These are phyloP conservation scores for Plasmodium coatneyi DNA, from an alignment of 169 alveolate species.

Conservation along the genomic window DNA sequence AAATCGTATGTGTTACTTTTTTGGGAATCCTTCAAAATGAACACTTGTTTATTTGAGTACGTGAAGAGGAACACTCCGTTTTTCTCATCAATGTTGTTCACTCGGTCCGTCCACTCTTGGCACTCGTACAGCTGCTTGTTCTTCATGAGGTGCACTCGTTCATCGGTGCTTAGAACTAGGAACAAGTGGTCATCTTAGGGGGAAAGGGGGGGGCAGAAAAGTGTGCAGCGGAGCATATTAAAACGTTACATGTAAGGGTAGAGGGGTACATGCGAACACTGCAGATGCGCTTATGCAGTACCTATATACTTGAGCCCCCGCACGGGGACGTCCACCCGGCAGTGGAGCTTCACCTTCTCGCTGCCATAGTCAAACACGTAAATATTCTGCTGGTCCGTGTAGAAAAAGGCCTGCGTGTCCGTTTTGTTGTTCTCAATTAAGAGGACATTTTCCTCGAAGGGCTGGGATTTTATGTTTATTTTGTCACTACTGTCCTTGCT, in stretches of 20 bases:
- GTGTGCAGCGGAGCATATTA: not conserved
- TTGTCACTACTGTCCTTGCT: constrained; percentile 14
- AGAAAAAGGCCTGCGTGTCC: constrained; percentile 39
- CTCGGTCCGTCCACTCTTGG: not conserved
- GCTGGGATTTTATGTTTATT: constrained; percentile 46
- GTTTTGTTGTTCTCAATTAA: constrained; percentile 61
- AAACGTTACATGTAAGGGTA: not conserved
- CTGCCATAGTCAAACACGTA: constrained; percentile 54
- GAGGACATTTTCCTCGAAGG: constrained; percentile 37
- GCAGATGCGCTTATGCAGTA: not conserved
- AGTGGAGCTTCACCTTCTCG: constrained; percentile 34
- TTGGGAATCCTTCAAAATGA: constrained; percentile 35
- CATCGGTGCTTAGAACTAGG: constrained; percentile 21
- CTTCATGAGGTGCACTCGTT: constrained; percentile 6
- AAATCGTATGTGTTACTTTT: constrained; percentile 15
- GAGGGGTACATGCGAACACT: not conserved
- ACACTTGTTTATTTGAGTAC: constrained; percentile 26
- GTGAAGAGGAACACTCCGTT: constrained; percentile 52
- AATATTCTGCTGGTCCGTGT: constrained; percentile 32
- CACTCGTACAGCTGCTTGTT: constrained; percentile 34
- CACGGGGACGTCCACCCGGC: not conserved
- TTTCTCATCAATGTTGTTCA: constrained; percentile 61
- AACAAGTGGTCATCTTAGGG: constrained; percentile 10
- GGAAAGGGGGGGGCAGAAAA: not conserved
- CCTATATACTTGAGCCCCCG: constrained; percentile 37